Evolutionary conservation across 225 moss, liverwort and hornwort species (phyloP).

Genomic region (Neckera pumila): DNA sequence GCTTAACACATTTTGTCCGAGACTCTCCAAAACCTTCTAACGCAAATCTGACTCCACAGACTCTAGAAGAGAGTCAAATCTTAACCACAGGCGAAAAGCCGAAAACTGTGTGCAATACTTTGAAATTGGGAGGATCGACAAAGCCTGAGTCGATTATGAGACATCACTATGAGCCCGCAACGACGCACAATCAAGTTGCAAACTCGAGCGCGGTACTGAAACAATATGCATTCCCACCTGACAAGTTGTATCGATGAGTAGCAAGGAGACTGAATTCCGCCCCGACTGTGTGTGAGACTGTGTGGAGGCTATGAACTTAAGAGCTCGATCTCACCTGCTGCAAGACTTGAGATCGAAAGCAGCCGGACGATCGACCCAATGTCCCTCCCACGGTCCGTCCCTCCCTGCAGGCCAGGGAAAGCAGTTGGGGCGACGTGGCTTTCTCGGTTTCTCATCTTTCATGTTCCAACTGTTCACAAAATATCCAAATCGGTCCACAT

Average conservation of each 20-base stretch:
- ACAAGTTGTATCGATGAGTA: background rate
- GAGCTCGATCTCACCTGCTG: background rate
- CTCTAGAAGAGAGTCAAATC: too few relatives aligned
- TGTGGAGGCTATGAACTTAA: background rate
- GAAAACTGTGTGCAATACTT: background rate
- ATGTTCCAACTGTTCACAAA: background rate
- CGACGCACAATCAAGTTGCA: background rate
- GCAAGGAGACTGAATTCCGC: background rate
- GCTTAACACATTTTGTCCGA: too few relatives aligned
- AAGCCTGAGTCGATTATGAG: background rate
- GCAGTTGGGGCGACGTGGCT: conserved; percentile 4
- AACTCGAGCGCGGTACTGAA: background rate
- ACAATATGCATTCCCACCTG: background rate
- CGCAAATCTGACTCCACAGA: background rate
- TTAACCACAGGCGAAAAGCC: background rate
- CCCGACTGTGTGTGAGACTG: background rate
- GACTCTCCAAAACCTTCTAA: background rate
- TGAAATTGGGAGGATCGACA: background rate
- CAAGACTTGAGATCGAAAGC: background rate
- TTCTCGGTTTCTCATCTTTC: background rate
- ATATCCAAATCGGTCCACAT: background rate
- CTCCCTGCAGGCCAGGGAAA: background rate
- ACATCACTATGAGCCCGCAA: background rate
- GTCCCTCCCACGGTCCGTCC: background rate
- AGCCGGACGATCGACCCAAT: background rate